phyloP scores from a whole-genome alignment of 495 filamentous ascomycete genomes.

The Penicillium chermesinum region DNA sequence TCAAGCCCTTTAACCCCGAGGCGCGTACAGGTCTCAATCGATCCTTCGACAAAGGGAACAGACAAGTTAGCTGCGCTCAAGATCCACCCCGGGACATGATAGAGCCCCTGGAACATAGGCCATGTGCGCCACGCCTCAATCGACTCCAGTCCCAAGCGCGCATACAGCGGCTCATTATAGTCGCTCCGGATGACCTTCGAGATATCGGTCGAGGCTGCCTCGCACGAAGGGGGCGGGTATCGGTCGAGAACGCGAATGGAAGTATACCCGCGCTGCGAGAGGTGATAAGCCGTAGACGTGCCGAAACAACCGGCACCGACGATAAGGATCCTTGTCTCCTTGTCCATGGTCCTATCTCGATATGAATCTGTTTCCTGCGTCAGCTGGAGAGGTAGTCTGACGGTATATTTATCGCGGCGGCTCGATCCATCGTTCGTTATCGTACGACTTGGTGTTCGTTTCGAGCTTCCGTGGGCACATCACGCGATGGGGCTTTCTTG shows the following conservation, averaged over 20 bases:
- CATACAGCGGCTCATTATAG: constrained; percentile 19
- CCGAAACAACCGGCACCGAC: constrained; percentile 39
- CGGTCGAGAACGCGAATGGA: constrained; percentile 29
- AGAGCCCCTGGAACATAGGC: constrained; percentile 24
- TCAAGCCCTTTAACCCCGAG: constrained; percentile 6
- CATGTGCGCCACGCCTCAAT: constrained; percentile 15
- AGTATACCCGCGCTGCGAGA: constrained; percentile 21
- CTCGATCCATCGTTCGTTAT: neutral
- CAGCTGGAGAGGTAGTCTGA: neutral
- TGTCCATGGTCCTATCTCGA: constrained; percentile 6
- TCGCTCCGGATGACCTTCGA: constrained; percentile 21
- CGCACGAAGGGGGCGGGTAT: constrained; percentile 23
- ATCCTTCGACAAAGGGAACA: constrained; percentile 22
- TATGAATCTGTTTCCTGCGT: neutral
- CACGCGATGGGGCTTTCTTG: neutral
- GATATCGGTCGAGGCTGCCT: constrained; percentile 26
- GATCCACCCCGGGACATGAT: constrained; percentile 31
- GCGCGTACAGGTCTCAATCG: constrained; percentile 17
- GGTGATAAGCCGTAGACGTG: constrained; percentile 37
- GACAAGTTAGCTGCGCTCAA: constrained; percentile 19
- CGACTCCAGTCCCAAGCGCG: constrained; percentile 19
- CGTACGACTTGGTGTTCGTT: neutral
- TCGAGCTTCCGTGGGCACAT: neutral
- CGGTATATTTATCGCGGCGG: constrained; percentile 5
- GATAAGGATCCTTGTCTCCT: constrained; percentile 23